Evolutionary conservation across 164 flowering plant genomes (phyloP).

Genomic region (Vitis vinifera): ASM3070453v1 NC_081811.1:6141501-6142000

Average conservation of each 20-base stretch:
- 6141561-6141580: slow-evolving; percentile 62
- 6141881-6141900: not conserved
- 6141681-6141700: slow-evolving; percentile 6
- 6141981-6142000: no score
- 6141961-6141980: not conserved
- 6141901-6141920: not conserved
- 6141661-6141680: not conserved
- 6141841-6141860: not conserved
- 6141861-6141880: not conserved
- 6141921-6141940: not conserved
- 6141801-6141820: not conserved
- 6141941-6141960: not conserved
- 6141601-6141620: not conserved
- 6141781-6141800: slow-evolving; percentile 50
- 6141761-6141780: slow-evolving; percentile 64
- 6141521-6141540: slow-evolving; percentile 68
- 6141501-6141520: slow-evolving; percentile 83
- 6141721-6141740: slow-evolving; percentile 75
- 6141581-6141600: slow-evolving; percentile 27
- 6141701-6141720: slow-evolving; percentile 15
- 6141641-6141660: not conserved
- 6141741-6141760: slow-evolving; percentile 72
- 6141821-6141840: not conserved
- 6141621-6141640: not conserved
- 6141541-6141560: slow-evolving; percentile 71